These are phyloP conservation scores for Lophiotrema nucula DNA, from an alignment of 495 filamentous ascomycete genomes.

Conservation along the genomic window DNA sequence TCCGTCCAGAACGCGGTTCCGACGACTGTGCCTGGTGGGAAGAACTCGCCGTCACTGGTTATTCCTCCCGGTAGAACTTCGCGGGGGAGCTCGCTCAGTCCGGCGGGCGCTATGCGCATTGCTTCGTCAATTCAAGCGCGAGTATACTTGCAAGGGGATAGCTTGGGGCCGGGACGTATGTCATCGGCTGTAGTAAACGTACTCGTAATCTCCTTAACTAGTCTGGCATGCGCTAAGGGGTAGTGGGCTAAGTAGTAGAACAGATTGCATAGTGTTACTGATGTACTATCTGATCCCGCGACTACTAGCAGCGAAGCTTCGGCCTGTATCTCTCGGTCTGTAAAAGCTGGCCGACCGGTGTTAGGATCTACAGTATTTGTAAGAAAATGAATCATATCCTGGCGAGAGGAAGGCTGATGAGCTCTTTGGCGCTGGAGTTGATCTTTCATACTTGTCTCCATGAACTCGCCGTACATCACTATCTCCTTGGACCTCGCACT, in stretches of 20 bases:
- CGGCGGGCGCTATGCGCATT: conserved; percentile 64
- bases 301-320: conserved; percentile 37
- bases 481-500: not conserved
- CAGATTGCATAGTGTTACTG: conserved; percentile 1
- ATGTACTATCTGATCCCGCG: conserved; percentile 26
- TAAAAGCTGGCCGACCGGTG: conserved; percentile 33
- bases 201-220: conserved; percentile 4
- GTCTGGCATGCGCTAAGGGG: not conserved
- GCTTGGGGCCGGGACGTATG: conserved; percentile 43
- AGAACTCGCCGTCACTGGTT: conserved; percentile 49
- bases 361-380: conserved; percentile 37
- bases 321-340: not conserved
- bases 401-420: too few species aligned
- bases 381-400: conserved; percentile 42
- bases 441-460: too few species aligned
- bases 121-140: conserved; percentile 64
- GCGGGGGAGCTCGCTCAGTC: conserved; percentile 55
- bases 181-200: conserved; percentile 51
- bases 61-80: conserved; percentile 62
- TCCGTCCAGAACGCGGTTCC: conserved; percentile 14
- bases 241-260: conserved; percentile 16
- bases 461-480: too few species aligned
- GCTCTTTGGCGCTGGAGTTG: too few species aligned
- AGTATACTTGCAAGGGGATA: conserved; percentile 52
- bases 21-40: conserved; percentile 49